phyloP scores from a whole-genome alignment of 139 green algal species.

The Pseudopediastrum boryanum region DNA sequence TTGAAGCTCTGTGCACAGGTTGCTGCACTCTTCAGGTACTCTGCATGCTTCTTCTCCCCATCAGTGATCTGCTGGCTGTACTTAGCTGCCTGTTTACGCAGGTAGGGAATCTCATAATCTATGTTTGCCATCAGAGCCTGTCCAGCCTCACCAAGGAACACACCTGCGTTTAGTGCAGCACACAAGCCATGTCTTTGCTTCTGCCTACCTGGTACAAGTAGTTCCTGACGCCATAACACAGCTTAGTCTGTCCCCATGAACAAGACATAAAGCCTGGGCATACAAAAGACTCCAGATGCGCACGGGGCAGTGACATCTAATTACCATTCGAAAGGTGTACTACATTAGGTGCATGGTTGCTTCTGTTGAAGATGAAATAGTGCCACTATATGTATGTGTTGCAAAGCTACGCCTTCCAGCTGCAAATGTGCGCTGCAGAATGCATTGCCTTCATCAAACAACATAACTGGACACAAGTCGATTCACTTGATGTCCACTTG shows the following conservation, averaged over 20 bases:
- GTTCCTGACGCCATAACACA: no score
- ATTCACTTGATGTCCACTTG: background rate
- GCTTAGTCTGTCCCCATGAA: no score
- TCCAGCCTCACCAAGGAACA: constrained; percentile 73
- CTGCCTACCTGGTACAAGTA: background rate
- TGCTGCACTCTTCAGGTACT: constrained; percentile 62
- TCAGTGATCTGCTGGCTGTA: constrained; percentile 64
- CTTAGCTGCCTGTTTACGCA: constrained; percentile 66
- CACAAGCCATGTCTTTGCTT: background rate
- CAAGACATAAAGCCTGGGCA: no score
- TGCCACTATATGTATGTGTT: no score
- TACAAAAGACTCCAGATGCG: no score
- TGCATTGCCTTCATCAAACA: background rate
- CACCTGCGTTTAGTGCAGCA: constrained; percentile 41
- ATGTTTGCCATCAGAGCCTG: constrained; percentile 67
- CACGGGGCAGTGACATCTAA: no score
- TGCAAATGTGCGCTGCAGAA: no score
- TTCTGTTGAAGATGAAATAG: no score
- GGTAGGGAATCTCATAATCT: constrained; percentile 81
- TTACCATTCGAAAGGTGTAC: no score
- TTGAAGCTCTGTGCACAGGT: constrained; percentile 56
- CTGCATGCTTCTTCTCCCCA: constrained; percentile 59
- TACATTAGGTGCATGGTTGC: no score
- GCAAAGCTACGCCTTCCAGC: no score
- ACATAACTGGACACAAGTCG: background rate